Base-by-base conservation (phyloP, 2,329 filamentous ascomycete genomes). In the Plenodomus biglobosus region DNA sequence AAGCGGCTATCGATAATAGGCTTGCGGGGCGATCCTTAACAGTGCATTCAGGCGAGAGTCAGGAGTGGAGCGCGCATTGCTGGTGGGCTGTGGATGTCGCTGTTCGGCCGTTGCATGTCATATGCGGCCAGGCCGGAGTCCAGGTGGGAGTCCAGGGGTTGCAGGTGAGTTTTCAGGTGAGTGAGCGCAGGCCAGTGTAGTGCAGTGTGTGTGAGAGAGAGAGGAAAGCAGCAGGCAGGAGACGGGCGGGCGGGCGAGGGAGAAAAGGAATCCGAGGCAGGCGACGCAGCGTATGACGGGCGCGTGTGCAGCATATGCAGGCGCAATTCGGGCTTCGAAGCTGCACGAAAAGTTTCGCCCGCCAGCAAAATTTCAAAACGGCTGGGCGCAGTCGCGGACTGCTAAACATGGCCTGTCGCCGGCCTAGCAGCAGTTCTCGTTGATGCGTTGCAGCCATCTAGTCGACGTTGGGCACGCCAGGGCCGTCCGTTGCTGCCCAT, bases 311-410 rank as follows among this genome's bases (percentile, higher is more conserved):
- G 51, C 38, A 46, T 38, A 42, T 51, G 52, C 53, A 60, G 49
- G 52, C 56, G 56, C 51, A n/a, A 49, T 48, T 62, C 50, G 57
- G 59, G 59, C 59, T 52, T 56, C 53, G 55, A 59, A 10, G 27
- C 27, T 32, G 27, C 53, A 48, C 55, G 41, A 50, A 56, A 48
- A 43, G 44, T 50, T 54, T 50, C 49, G 49, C 52, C 57, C 51
- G 52, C 56, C 54, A 53, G 59, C 55, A 60, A 62, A 57, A 57
- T 50, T 60, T 59, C 57, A 53, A 59, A 62, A 60, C 59, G 57
- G 44, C 37, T 38, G 42, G 52, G 38, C 43, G 24, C 17, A 30
- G 43, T 42, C 46, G 46, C 22, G 53, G 59, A 56, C 56, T 58
- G n/a, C 56, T 56, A 59, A 52, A 38, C 45, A 40, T 45, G 38